Percentiles rank a stretch among this genome's conserved stretches.
Conservation (phyloP, 805 yeast genomes). For the Pichia occidentalis region DNA sequence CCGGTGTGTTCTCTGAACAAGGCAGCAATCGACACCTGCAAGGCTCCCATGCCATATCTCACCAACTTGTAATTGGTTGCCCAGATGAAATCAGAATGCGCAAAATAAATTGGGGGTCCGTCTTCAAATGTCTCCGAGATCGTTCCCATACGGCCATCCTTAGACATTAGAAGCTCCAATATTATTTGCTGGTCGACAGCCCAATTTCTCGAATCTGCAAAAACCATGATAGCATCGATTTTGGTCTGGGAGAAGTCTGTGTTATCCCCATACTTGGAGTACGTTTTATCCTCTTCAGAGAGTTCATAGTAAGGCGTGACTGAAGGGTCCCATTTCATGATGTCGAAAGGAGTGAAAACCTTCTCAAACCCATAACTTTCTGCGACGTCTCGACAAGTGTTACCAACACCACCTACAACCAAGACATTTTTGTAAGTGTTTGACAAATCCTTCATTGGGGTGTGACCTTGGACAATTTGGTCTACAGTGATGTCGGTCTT, state of each 20-base stretch:
- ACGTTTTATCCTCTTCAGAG: constrained; percentile 60
- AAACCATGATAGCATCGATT: constrained; percentile 79
- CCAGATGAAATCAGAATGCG: constrained; percentile 91
- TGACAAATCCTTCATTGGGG: constrained; percentile 84
- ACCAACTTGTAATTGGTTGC: constrained; percentile 78
- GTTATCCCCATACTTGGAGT: constrained; percentile 39
- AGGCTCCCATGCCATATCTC: constrained; percentile 92
- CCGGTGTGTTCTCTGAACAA: constrained; percentile 82
- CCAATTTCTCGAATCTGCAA: constrained; percentile 91
- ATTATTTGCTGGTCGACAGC: constrained; percentile 90
- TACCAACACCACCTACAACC: constrained; percentile 87
- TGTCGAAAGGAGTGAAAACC: constrained; percentile 76
- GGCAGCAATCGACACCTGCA: constrained; percentile 83
- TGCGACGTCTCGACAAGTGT: constrained; percentile 77
- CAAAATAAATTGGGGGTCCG: constrained; percentile 79
- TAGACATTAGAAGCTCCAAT: constrained; percentile 68
- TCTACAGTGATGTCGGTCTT: constrained; percentile 56
- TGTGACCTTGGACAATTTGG: constrained; percentile 88
- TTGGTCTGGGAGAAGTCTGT: constrained; percentile 60
- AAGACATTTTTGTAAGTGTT: constrained; percentile 62
- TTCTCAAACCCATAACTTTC: constrained; percentile 76
- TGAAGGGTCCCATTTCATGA: constrained; percentile 80
- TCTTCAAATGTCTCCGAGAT: constrained; percentile 61
- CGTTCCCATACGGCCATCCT: constrained; percentile 82
- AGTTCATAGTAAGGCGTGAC: constrained; percentile 78